phyloP scores from a whole-genome alignment of 257 asterid genomes.

The Gentiana straminea region DNA sequence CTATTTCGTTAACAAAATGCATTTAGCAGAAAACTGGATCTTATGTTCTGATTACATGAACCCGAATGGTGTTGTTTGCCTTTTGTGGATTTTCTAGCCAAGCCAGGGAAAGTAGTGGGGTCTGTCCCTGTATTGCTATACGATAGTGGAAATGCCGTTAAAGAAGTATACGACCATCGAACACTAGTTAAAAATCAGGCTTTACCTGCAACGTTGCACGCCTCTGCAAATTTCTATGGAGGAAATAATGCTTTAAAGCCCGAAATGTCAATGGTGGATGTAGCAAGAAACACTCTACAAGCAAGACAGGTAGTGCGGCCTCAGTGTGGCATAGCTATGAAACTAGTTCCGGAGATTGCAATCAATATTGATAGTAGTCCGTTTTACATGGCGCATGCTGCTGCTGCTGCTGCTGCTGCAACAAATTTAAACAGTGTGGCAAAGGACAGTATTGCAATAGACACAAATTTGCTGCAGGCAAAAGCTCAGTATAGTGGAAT shows the following conservation, averaged over 20 bases:
- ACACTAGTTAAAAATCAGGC: conserved; percentile 30
- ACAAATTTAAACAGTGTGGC: conserved; percentile 20
- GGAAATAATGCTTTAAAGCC: conserved; percentile 27
- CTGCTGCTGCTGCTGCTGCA: conserved; percentile 24
- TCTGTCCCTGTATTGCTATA: conserved; percentile 33
- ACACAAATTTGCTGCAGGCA: conserved; percentile 52
- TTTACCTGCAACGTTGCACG: conserved; percentile 21
- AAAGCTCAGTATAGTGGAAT: conserved; percentile 54
- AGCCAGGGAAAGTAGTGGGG: conserved; percentile 57
- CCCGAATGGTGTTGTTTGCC: not conserved
- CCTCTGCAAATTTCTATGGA: conserved; percentile 29
- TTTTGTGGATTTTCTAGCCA: conserved; percentile 24
- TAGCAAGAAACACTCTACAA: conserved; percentile 24
- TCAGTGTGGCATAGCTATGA: conserved; percentile 48
- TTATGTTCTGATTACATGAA: not conserved
- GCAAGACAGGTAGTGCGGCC: conserved; percentile 29
- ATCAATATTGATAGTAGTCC: conserved; percentile 54
- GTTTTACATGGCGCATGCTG: conserved; percentile 33
- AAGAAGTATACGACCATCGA: conserved; percentile 44
- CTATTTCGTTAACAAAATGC: too few species aligned
- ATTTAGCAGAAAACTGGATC: not conserved
- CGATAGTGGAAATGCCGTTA: conserved; percentile 26
- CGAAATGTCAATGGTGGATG: conserved; percentile 20
- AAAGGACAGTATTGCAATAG: conserved; percentile 43
- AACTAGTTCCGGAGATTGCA: conserved; percentile 54